Evolutionary conservation across 176 grass and related monocot genomes (phyloP), one percentile per base, ranked within the genome.

Genomic region (Aegilops sharonensis): DNA sequence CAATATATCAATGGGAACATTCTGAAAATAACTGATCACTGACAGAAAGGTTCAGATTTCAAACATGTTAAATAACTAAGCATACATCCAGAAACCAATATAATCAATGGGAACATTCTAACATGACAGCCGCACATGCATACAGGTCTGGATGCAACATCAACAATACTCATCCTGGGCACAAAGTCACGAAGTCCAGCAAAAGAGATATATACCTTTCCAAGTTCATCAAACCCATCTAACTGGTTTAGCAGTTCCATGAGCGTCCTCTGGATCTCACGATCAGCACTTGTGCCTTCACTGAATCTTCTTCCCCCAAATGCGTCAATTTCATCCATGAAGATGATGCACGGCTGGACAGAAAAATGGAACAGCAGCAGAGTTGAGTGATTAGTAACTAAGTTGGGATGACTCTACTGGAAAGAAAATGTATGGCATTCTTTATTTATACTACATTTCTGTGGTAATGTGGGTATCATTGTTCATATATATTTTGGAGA

Each of bases 151-250:
- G 14, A 78, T 39, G 32, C 32, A 61, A 62, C 18, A 6, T 39
- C 32, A 15, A 15, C 3, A 34, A 35, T 15, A 59, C 5, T 74
- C 43, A 75, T 30, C 17, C 24, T 15, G 6, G 11, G 31, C 5
- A 61, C 11, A 15, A n/a, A 24, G 18, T 61, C 47, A 37, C 37
- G 6, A 15, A 61, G n/a, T 78, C 56, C 0, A 37, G 77, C 31
- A 37, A 36, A 15, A 78, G 54, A 78, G 59, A 78, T 24, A 60
- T 60, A 78, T 78, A 78, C 75, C 75, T 78, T 36, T 59, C 52
- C 75, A 78, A 78, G 75, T 59, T 78, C 75, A 78, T 60, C 52
- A 60, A 78, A 78, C 31, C 75, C 75, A 78, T 60, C 52, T 60
- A 78, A 36, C 52, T 78, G 75, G 75, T 78, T 78, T 14, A 78